Evolutionary conservation across 495 filamentous ascomycete species (phyloP), one percentile per base, ranked within the genome.

Genomic region (Neurospora africana): DNA sequence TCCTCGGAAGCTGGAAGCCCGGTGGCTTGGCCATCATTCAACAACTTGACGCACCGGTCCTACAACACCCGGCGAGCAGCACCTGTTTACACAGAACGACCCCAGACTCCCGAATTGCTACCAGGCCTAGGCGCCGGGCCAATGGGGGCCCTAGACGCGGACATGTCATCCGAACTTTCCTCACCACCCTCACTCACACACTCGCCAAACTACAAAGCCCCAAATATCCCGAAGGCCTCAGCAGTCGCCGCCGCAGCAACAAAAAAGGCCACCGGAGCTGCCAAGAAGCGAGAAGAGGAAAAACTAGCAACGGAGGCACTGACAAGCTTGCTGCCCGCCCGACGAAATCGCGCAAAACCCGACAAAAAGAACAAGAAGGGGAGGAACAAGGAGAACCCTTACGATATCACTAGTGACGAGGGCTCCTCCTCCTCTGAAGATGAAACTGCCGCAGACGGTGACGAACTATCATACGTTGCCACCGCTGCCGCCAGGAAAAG

Each of bases 181-280:
- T 86, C 84, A 15, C 84, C 84, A 0, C 84, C 84, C 4, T 86
- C 84, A 4, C 80, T 86, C 0, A 86, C 84, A 11, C 83, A 86
- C 72, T 86, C 84, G 3, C 84, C 84, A 4, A 84, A 85, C 70
- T 84, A 82, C 72, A 74, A 70, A 19, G 5, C 70, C 7, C 43
- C 70, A 21, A 38, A 72, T 74, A 38, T 71, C 75, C 21, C 73
- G 71, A 27, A 75, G 68, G 68, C 77, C 58, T 33, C 70, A 4
- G n/a, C 75, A 5, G 21, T 65, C 21, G 78, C 74, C 43, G 43
- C 74, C 2, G 43, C 72, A 5, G 39, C 77, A 70, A 73, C 74
- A 74, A 71, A 76, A 74, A 71, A 79, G 73, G 69, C 81, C 21
- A 2, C 47, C 47, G 21, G 21, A 43, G 21, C 53, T 6, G 27